A percentile compares a stretch with the other conserved stretches of the same genome.
Evolutionary conservation across 805 yeast species (phyloP).

Genomic region (Candida koratica): DNA sequence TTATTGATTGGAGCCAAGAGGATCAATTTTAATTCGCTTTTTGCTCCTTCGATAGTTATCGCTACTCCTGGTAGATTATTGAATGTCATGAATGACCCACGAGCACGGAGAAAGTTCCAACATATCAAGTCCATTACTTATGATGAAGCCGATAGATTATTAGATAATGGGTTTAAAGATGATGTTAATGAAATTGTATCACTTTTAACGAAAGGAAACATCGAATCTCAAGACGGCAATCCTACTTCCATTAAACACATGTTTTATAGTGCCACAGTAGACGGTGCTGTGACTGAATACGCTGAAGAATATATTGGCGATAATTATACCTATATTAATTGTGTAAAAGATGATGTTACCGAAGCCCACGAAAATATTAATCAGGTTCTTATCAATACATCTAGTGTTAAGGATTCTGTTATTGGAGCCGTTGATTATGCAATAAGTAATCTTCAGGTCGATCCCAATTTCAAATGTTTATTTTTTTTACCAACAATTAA

Average conservation of each 20-base stretch:
- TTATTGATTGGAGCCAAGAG: conserved; percentile 67
- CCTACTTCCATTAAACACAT: conserved; percentile 51
- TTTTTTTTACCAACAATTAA: conserved; percentile 78
- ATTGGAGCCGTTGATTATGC: conserved; percentile 52
- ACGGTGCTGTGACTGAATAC: conserved; percentile 58
- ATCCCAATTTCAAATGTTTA: conserved; percentile 63
- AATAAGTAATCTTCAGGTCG: conserved; percentile 32
- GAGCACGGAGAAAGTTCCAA: conserved; percentile 44
- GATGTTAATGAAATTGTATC: conserved; percentile 58
- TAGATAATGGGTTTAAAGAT: conserved; percentile 75
- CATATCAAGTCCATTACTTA: conserved; percentile 62
- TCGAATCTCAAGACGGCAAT: conserved; percentile 20
- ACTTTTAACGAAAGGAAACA: conserved; percentile 34
- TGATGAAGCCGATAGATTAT: conserved; percentile 88
- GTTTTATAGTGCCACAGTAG: conserved; percentile 86
- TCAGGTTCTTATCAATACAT: conserved; percentile 59
- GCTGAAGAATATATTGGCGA: conserved; percentile 57
- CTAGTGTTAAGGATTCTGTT: conserved; percentile 53
- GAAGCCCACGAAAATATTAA: conserved; percentile 70
- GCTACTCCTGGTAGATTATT: conserved; percentile 87
- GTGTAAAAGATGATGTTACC: conserved; percentile 70
- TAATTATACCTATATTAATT: conserved; percentile 61
- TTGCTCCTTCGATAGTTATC: conserved; percentile 61
- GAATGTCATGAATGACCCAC: conserved; percentile 52
- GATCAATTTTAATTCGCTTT: conserved; percentile 25